Percentiles rank a stretch among this genome's conserved stretches.
These are phyloP conservation scores for Blastobotrys proliferans DNA, from an alignment of 1,139 yeast species.

Conservation along the genomic window DNA sequence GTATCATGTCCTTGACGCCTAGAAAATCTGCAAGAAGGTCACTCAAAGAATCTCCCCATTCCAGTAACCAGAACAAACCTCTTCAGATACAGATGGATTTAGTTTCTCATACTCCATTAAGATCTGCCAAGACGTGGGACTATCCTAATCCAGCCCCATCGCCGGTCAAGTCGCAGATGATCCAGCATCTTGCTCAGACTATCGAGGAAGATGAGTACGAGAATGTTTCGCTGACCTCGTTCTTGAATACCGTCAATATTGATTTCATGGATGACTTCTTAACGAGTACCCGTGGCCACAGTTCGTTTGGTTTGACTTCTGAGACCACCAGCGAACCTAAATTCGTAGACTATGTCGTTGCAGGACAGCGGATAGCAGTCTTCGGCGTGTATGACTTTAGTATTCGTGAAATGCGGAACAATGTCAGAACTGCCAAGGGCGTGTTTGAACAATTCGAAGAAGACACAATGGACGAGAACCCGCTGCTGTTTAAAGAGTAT, in stretches of 20 bases:
- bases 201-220: conserved; percentile 8
- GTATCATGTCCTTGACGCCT: conserved; percentile 14
- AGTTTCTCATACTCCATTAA: conserved; percentile 15
- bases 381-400: conserved; percentile 37
- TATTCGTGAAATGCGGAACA: conserved; percentile 49
- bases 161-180: conserved; percentile 11
- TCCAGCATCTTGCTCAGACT: conserved; percentile 1
- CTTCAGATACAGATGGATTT: conserved; percentile 3
- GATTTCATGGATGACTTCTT: conserved; percentile 34
- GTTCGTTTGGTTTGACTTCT: conserved; percentile 26
- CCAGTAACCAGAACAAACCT: neutral
- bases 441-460: conserved; percentile 44
- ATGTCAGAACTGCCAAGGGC: conserved; percentile 43
- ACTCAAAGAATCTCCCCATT: conserved; percentile 9
- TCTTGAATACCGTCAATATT: conserved; percentile 30
- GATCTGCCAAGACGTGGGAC: conserved; percentile 8
- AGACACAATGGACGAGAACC: conserved; percentile 45
- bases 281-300: conserved; percentile 28
- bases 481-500: conserved; percentile 47
- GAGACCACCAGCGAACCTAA: conserved; percentile 22
- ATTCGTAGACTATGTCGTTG: conserved; percentile 26
- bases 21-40: conserved; percentile 6
- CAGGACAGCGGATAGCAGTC: conserved; percentile 30
- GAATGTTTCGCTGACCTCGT: conserved; percentile 28
- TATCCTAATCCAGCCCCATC: conserved; percentile 13